Evolutionary conservation across 495 filamentous ascomycete species (phyloP).

Genomic region (Podospora conica): DNA sequence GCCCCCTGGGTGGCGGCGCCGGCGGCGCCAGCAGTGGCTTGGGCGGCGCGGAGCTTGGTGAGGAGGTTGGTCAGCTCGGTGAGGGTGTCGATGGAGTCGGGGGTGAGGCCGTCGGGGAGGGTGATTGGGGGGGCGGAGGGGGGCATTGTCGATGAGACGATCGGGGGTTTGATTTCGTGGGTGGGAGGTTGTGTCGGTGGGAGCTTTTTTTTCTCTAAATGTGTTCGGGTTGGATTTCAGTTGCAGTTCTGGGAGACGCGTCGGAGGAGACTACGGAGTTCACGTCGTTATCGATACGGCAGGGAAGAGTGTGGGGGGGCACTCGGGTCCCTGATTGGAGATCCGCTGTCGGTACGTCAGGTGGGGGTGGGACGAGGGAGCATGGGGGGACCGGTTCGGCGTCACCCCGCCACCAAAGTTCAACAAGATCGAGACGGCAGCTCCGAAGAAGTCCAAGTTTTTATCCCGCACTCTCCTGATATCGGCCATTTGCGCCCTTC

Average conservation of each 20-base stretch:
- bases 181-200: neutral
- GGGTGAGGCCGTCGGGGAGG: conserved; percentile 44
- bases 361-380: conserved; percentile 11
- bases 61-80: conserved; percentile 76
- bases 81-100: conserved; percentile 73
- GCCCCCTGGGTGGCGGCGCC: conserved; percentile 17
- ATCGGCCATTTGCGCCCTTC: neutral
- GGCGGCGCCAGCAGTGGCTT: conserved; percentile 17
- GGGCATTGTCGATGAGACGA: neutral
- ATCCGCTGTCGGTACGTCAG: conserved; percentile 15
- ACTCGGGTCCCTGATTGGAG: neutral
- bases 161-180: neutral
- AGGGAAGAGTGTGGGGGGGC: neutral
- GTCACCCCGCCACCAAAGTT: conserved; percentile 22
- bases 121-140: conserved; percentile 23
- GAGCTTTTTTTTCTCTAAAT: too few species aligned
- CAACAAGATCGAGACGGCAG: conserved; percentile 8
- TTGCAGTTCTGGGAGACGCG: neutral
- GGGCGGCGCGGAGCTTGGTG: conserved; percentile 55
- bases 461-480: conserved; percentile 22
- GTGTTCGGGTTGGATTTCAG: neutral
- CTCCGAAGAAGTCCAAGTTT: conserved; percentile 19
- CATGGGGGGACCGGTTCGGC: neutral
- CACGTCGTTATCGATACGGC: neutral
- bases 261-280: neutral